Evolutionary conservation across 352 stramenopile species (phyloP).

Genomic region (Globisporangium apiculatum): DNA sequence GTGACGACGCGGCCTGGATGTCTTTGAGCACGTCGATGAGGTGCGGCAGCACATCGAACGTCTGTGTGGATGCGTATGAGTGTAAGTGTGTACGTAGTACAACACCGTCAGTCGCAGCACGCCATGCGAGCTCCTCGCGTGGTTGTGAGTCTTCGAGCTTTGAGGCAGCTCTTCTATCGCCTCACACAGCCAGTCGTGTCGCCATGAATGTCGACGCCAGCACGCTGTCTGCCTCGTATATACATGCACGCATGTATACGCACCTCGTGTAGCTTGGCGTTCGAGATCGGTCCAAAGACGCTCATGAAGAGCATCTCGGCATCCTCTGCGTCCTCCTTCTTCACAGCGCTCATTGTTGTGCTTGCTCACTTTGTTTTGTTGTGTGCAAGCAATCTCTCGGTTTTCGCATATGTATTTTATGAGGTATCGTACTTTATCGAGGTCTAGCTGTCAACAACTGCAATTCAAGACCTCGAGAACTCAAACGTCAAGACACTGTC

Average conservation of each 20-base stretch:
- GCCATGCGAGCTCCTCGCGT: background rate
- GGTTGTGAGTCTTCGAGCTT: background rate
- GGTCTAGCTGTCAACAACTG: too few species aligned
- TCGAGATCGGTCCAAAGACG: slow-evolving; percentile 43
- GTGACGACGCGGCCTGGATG: slow-evolving; percentile 63
- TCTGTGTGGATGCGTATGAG: slow-evolving; percentile 15
- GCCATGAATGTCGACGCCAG: background rate
- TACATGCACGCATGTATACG: background rate
- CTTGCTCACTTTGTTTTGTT: background rate
- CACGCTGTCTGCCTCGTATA: background rate
- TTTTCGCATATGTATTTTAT: too few species aligned
- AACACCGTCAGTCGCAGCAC: too few species aligned
- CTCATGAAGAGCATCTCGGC: slow-evolving; percentile 26
- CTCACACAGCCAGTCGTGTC: background rate
- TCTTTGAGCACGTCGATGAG: slow-evolving; percentile 85
- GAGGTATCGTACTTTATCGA: too few species aligned
- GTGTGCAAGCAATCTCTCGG: too few species aligned
- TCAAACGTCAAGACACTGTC: too few species aligned
- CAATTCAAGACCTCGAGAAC: too few species aligned
- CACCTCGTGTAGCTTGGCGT: slow-evolving; percentile 66
- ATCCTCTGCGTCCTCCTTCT: slow-evolving; percentile 21
- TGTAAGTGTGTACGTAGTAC: background rate
- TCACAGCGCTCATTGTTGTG: slow-evolving; percentile 20
- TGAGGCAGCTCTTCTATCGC: background rate
- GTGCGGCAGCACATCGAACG: slow-evolving; percentile 74